Conservation (phyloP, 306 rosid species). For the Medicago ruthenica region DNA sequence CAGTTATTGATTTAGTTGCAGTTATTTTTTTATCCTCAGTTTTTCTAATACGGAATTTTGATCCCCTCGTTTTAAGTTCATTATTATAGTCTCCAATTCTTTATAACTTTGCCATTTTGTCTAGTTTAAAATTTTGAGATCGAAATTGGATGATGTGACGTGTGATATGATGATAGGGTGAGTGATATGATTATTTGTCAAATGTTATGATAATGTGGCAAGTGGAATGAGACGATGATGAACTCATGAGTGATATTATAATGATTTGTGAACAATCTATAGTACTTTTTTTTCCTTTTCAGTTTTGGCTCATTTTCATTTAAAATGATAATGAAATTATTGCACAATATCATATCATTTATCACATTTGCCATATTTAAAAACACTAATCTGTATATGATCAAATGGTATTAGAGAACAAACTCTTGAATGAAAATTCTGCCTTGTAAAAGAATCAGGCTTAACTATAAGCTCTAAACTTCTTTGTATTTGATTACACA, state of each 20-base stretch:
- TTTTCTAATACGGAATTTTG: too few species aligned
- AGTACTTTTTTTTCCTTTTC: background rate
- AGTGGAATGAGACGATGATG: background rate
- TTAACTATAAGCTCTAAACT: constrained; percentile 54
- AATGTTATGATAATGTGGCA: background rate
- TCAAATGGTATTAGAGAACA: background rate
- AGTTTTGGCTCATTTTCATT: background rate
- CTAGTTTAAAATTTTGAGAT: too few species aligned
- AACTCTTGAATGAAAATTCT: background rate
- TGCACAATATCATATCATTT: background rate
- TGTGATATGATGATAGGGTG: too few species aligned
- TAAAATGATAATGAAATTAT: background rate
- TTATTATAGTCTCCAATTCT: too few species aligned
- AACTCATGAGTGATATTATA: too few species aligned
- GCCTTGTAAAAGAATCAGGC: constrained; percentile 15
- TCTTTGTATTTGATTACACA: constrained; percentile 81
- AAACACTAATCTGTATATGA: background rate
- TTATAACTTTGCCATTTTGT: too few species aligned
- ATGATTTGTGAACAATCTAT: too few species aligned
- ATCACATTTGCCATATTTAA: background rate
- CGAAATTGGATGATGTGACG: too few species aligned
- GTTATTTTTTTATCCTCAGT: too few species aligned
- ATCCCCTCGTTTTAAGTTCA: too few species aligned
- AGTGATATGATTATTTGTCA: too few species aligned
- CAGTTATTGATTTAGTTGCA: too few species aligned